Evolutionary conservation across 2,329 filamentous ascomycete genomes (phyloP).

Genomic region (Pseudocercospora macadamiae): DNA sequence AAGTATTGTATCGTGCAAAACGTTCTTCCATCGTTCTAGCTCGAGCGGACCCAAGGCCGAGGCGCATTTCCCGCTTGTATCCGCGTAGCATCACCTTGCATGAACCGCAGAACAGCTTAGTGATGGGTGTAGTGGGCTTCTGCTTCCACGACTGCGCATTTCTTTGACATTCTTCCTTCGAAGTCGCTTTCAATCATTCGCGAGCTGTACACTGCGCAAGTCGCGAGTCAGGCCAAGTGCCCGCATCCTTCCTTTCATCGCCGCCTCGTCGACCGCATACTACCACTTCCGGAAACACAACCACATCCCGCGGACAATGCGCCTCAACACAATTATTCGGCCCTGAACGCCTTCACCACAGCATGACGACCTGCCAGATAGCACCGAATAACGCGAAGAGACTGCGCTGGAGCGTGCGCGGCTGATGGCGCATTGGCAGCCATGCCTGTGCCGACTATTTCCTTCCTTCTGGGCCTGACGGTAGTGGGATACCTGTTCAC

Average conservation of each 20-base stretch:
- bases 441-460: constrained; percentile 52
- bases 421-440: constrained; percentile 31
- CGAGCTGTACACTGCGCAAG: background rate
- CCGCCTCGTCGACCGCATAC: background rate
- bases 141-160: too few species aligned
- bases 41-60: background rate
- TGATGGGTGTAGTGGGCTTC: too few species aligned
- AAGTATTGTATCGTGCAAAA: background rate
- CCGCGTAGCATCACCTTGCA: constrained; percentile 2
- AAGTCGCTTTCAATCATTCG: background rate
- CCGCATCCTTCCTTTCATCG: background rate
- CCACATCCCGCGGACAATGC: background rate
- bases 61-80: background rate
- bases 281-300: background rate
- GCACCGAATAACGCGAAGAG: background rate
- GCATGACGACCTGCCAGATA: background rate
- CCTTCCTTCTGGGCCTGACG: constrained; percentile 83
- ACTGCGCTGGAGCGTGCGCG: constrained; percentile 12
- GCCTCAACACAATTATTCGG: background rate
- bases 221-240: background rate
- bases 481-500: constrained; percentile 87
- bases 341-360: background rate
- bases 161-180: background rate
- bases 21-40: background rate
- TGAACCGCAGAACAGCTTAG: background rate